Conservation (phyloP, 2,329 filamentous ascomycete genomes). For the Aurifilum marmelostoma region DNA sequence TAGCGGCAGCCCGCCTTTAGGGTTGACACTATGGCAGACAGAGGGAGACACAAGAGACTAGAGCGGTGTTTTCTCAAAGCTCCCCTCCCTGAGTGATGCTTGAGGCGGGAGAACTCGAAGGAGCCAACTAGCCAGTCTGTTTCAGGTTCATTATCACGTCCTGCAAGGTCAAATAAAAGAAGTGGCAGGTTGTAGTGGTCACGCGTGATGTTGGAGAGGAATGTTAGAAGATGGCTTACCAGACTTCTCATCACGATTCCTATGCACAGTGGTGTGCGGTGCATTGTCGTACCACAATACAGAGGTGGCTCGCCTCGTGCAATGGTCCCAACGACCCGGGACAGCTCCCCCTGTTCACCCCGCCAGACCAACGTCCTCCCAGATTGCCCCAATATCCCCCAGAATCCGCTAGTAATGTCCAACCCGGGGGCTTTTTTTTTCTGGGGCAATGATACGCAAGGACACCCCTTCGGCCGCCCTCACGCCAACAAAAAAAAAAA, state of each 20-base stretch:
- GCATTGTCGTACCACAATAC: neutral
- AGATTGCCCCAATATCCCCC: slow-evolving; percentile 24
- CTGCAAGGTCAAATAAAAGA: neutral
- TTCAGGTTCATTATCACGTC: neutral
- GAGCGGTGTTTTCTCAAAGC: neutral
- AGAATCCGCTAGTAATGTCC: slow-evolving; percentile 17
- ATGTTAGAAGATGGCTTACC: neutral
- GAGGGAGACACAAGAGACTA: neutral
- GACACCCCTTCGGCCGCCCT: slow-evolving; percentile 13
- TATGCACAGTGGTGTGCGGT: neutral
- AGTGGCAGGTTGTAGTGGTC: neutral
- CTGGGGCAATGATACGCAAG: slow-evolving; percentile 15
- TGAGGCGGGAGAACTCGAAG: neutral
- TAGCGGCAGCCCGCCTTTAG: neutral
- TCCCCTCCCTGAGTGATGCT: neutral
- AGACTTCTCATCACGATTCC: neutral
- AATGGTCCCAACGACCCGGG: slow-evolving; percentile 12
- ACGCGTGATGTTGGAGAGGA: neutral
- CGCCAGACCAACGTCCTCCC: slow-evolving; percentile 4
- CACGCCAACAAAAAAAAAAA: slow-evolving; percentile 3
- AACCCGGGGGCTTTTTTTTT: slow-evolving; percentile 8
- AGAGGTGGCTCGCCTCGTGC: neutral
- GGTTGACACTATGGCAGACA: neutral
- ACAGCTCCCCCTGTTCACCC: neutral
- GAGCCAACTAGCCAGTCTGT: neutral